phyloP scores from a whole-genome alignment of 2,329 filamentous ascomycete species.

The Zymoseptoria passerinii region DNA sequence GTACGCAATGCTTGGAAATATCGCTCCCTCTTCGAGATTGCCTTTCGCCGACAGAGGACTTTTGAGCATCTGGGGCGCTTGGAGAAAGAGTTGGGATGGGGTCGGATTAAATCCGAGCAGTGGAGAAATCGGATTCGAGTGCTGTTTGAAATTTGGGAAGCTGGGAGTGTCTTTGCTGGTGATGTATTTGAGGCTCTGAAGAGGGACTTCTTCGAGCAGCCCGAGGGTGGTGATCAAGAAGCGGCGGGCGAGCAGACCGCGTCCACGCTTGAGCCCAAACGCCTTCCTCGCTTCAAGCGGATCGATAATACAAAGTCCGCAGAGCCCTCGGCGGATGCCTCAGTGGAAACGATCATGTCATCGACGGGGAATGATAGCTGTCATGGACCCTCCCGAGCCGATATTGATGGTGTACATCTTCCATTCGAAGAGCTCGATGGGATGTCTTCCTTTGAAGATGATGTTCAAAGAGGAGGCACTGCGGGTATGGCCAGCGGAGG shows the following conservation, averaged over 20 bases:
- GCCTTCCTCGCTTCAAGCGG: slow-evolving; percentile 39
- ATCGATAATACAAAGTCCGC: slow-evolving; percentile 42
- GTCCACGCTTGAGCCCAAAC: slow-evolving; percentile 20
- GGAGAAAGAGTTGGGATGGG: slow-evolving; percentile 67
- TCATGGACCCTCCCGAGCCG: neutral
- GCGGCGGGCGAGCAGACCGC: slow-evolving; percentile 32
- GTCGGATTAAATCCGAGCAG: slow-evolving; percentile 71
- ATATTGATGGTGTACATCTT: neutral
- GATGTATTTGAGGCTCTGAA: slow-evolving; percentile 65
- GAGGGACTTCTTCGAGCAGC: slow-evolving; percentile 62
- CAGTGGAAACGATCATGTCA: slow-evolving; percentile 22
- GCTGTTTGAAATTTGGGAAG: slow-evolving; percentile 61
- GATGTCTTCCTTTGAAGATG: neutral
- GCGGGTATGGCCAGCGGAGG: neutral
- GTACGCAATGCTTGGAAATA: slow-evolving; percentile 83
- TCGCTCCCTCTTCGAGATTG: slow-evolving; percentile 67
- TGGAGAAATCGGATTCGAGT: slow-evolving; percentile 69
- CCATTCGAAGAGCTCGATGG: neutral
- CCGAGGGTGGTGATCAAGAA: slow-evolving; percentile 46
- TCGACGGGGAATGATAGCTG: neutral
- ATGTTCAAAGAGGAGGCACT: neutral
- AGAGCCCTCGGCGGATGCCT: slow-evolving; percentile 15
- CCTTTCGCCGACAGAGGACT: slow-evolving; percentile 57
- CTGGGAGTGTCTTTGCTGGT: slow-evolving; percentile 59
- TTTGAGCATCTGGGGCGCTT: slow-evolving; percentile 70